A percentile compares a stretch with the other conserved stretches of the same genome.
phyloP scores from a whole-genome alignment of 176 grass and related monocot genomes.

The Ampelocalamus luodianensis region DNA sequence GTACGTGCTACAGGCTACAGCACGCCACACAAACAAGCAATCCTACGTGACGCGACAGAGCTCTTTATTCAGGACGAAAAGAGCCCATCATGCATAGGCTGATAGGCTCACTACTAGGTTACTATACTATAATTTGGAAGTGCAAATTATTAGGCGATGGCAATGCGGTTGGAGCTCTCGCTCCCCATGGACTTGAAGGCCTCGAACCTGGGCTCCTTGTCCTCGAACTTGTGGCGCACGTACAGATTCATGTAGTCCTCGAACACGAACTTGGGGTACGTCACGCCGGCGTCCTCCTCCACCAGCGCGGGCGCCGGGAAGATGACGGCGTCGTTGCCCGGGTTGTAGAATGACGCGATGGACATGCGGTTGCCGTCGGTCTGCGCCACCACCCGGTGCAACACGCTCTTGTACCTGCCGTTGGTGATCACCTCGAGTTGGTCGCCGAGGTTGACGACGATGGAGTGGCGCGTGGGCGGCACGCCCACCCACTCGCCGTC shows the following conservation, averaged over 20 bases:
- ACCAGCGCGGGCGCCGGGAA: conserved; percentile 76
- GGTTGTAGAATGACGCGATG: conserved; percentile 95
- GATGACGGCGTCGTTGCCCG: conserved; percentile 70
- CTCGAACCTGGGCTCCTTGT: conserved; percentile 86
- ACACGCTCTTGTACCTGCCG: conserved; percentile 85
- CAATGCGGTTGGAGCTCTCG: conserved; percentile 38
- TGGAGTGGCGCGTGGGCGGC: conserved; percentile 62
- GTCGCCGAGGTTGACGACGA: conserved; percentile 89
- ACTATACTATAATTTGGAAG: background rate
- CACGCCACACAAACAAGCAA: background rate
- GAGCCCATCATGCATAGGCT: background rate
- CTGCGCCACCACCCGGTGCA: conserved; percentile 78
- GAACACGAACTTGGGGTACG: conserved; percentile 79
- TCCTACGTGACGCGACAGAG: background rate
- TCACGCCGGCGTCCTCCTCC: background rate
- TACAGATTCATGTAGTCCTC: conserved; percentile 98
- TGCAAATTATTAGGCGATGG: conserved; percentile 30
- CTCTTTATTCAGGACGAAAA: conserved; percentile 24
- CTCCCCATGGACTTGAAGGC: conserved; percentile 67
- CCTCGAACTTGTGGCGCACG: conserved; percentile 75
- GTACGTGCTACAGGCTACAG: background rate
- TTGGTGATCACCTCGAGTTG: conserved; percentile 97
- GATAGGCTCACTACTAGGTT: background rate
- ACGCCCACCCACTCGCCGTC: conserved; percentile 76
- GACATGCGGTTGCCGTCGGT: conserved; percentile 80